Conservation (phyloP, 2,329 filamentous ascomycete species). For the Penicillium sp. region DNA sequence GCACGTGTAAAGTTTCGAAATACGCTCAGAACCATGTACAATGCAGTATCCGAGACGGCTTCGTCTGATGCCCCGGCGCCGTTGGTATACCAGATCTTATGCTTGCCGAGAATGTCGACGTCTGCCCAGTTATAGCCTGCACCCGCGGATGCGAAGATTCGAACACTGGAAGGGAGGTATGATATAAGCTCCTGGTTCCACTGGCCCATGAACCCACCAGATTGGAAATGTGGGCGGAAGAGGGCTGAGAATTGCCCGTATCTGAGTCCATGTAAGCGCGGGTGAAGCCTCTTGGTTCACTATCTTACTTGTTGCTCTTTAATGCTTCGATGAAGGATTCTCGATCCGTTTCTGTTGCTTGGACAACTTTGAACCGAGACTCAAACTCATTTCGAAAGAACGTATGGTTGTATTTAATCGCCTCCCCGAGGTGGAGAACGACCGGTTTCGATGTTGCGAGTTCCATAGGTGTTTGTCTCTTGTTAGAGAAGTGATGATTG, state of each 20-base stretch:
- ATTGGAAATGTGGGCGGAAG: slow-evolving; percentile 62
- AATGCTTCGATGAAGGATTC: slow-evolving; percentile 42
- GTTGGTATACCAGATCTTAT: slow-evolving; percentile 48
- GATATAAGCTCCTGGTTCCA: slow-evolving; percentile 64
- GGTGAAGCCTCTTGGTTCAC: no score
- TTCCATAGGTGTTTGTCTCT: not conserved
- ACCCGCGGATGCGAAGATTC: slow-evolving; percentile 65
- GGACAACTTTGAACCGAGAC: slow-evolving; percentile 43
- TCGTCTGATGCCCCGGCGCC: slow-evolving; percentile 47
- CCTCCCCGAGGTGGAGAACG: slow-evolving; percentile 47
- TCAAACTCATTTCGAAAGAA: slow-evolving; percentile 32
- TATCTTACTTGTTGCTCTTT: slow-evolving; percentile 31
- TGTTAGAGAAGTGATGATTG: not conserved
- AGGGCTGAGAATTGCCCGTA: slow-evolving; percentile 45
- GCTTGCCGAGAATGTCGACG: slow-evolving; percentile 48
- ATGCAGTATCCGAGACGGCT: slow-evolving; percentile 46
- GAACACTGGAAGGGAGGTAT: slow-evolving; percentile 57
- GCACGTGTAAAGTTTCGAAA: slow-evolving; percentile 56
- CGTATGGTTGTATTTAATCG: slow-evolving; percentile 48
- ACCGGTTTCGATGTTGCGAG: slow-evolving; percentile 26
- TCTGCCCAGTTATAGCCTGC: slow-evolving; percentile 70
- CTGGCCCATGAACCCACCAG: slow-evolving; percentile 65
- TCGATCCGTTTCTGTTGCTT: slow-evolving; percentile 42
- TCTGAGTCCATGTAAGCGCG: slow-evolving; percentile 9
- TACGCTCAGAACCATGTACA: slow-evolving; percentile 48